Evolutionary conservation across 352 stramenopile species (phyloP), one percentile per base, ranked within the genome.

Genomic region (Globisporangium nodosum): DNA sequence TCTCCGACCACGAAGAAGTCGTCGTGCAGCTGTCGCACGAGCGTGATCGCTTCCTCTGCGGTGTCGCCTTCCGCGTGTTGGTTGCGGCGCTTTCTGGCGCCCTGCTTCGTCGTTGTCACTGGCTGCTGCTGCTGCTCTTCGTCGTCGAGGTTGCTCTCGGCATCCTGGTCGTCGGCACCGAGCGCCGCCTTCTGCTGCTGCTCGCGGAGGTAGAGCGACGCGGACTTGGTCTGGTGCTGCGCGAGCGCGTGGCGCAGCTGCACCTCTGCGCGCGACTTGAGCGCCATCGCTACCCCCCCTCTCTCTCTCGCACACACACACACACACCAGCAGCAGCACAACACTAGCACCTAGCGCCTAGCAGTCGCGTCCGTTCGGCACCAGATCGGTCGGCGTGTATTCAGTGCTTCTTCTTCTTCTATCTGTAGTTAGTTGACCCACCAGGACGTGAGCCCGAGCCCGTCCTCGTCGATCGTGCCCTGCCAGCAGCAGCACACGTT

Each of bases 381-480:
- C 33, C 33, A 37, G 33, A 37, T 12, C 1, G 33, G n/a, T 24
- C 43, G 43, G 9, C 7, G 16, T 49, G 43, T 27, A 20, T 27
- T 49, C 18, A n/a, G 21, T 37, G 33, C 33, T 37, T 37, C 33
- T 37, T 37, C 31, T 11, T 37, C 33, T 11, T 24, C 43, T 49
- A 59, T 72, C 24, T 16, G 24, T 9, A 20, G 24, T 49, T 49
- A 69, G 45, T 76, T 71, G 63, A 71, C 73, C 85, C 85, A 94
- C 85, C 85, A 94, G 63, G 85, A 94, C 18, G 85, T 88, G 21
- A 94, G 68, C 1, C 85, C 85, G 21, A 94, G 62, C 15, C 85
- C 85, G 55, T 94, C 85, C 69, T 94, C 85, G 61, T 94, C 85
- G 49, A 94, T 94, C n/a, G 85, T 92, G 53, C 85, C 85, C 84